Conservation (phyloP, 768 basidiomycete genomes). For the Mycena galopus region DNA sequence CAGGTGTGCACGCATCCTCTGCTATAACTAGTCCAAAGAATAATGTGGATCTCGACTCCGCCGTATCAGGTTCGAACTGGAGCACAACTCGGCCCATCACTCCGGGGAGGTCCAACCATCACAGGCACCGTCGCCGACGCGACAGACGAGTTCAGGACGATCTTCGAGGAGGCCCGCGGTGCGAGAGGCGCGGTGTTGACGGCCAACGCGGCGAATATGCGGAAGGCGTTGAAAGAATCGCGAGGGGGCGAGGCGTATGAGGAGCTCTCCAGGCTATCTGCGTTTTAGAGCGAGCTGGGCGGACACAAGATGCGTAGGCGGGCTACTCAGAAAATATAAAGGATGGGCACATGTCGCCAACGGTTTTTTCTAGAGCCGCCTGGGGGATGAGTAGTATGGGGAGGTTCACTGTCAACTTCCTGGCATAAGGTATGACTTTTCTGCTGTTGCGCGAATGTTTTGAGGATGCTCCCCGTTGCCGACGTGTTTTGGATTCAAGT, state of each 20-base stretch:
- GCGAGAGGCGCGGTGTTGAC: neutral
- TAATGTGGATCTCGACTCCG: no score
- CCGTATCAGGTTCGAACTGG: constrained; percentile 7
- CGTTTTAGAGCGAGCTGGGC: neutral
- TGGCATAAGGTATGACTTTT: no score
- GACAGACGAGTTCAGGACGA: neutral
- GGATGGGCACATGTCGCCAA: no score
- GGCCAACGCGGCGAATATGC: neutral
- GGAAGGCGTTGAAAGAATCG: neutral
- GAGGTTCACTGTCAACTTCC: no score
- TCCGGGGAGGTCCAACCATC: neutral
- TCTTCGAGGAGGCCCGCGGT: neutral
- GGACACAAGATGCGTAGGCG: no score
- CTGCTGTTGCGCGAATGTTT: no score
- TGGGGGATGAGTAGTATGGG: no score
- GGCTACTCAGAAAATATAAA: no score
- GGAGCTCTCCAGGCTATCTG: neutral
- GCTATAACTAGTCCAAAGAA: no score
- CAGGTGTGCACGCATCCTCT: neutral
- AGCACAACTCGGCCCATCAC: constrained; percentile 1
- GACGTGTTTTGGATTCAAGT: no score
- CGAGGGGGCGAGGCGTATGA: neutral
- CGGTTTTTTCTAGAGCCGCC: no score
- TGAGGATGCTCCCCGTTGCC: no score
- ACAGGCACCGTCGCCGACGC: neutral